phyloP scores from a whole-genome alignment of 805 yeast species.

The Candida anglica region DNA sequence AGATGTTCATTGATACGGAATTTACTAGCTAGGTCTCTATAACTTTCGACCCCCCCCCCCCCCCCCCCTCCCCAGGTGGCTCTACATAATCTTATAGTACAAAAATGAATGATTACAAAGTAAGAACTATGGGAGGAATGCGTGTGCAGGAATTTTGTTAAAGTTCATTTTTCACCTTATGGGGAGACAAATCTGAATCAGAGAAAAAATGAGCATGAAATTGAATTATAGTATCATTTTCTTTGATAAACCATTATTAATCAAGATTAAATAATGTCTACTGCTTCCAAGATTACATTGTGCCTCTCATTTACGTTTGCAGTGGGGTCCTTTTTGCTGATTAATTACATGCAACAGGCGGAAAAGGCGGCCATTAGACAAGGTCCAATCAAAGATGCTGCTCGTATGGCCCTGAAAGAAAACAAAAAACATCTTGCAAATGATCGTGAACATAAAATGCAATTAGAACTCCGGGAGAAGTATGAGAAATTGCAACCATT shows the following conservation, averaged over 20 bases:
- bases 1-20: too few species aligned
- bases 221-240: not conserved
- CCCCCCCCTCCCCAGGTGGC: too few species aligned
- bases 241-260: not conserved
- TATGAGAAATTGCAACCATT: constrained; percentile 63
- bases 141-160: too few species aligned
- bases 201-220: too few species aligned
- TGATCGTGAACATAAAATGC: constrained; percentile 62
- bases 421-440: constrained; percentile 47
- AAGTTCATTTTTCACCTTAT: too few species aligned
- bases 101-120: too few species aligned
- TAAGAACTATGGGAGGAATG: too few species aligned
- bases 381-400: constrained; percentile 84
- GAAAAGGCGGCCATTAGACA: constrained; percentile 72
- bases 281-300: constrained; percentile 74
- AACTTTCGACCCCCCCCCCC: too few species aligned
- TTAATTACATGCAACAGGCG: constrained; percentile 62
- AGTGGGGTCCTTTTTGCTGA: constrained; percentile 59
- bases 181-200: too few species aligned
- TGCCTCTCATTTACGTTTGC: constrained; percentile 53
- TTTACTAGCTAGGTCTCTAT: too few species aligned
- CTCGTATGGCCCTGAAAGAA: constrained; percentile 49
- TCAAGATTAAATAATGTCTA: constrained; percentile 72
- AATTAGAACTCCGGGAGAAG: constrained; percentile 54
- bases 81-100: too few species aligned